phyloP scores from a whole-genome alignment of 2,329 filamentous ascomycete species.

The Myriosclerotinia scirpicola region DNA sequence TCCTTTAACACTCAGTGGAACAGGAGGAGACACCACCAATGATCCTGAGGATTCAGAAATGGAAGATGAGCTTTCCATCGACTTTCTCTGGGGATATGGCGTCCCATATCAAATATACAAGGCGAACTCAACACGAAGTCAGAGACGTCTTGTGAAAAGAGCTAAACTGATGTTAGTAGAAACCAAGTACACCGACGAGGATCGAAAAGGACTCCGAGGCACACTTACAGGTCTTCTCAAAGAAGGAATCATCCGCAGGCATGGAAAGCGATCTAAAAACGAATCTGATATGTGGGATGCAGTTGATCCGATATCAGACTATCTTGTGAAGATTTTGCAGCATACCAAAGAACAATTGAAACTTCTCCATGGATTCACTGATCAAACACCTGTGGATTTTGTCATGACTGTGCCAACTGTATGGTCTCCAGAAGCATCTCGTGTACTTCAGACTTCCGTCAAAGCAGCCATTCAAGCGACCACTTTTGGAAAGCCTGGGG shows the following conservation, averaged over 20 bases:
- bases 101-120: slow-evolving; percentile 22
- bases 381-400: slow-evolving; percentile 23
- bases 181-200: slow-evolving; percentile 23
- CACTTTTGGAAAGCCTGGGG: slow-evolving; percentile 22
- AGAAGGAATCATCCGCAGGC: slow-evolving; percentile 26
- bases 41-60: slow-evolving; percentile 5
- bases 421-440: slow-evolving; percentile 24
- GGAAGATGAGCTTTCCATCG: slow-evolving; percentile 13
- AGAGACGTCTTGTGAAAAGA: slow-evolving; percentile 22
- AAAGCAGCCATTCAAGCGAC: slow-evolving; percentile 23
- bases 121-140: slow-evolving; percentile 13
- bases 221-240: slow-evolving; percentile 22
- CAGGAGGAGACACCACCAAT: neutral
- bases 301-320: slow-evolving; percentile 30
- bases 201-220: slow-evolving; percentile 22
- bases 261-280: slow-evolving; percentile 15
- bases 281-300: slow-evolving; percentile 23
- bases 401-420: slow-evolving; percentile 24
- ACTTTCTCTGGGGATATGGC: slow-evolving; percentile 28
- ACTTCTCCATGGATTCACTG: slow-evolving; percentile 13
- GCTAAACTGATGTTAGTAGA: slow-evolving; percentile 29
- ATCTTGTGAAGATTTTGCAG: slow-evolving; percentile 24
- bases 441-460: slow-evolving; percentile 25
- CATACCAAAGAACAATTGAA: slow-evolving; percentile 29
- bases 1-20: neutral